Base-by-base conservation (phyloP, 2,329 filamentous ascomycete species). In the Pseudocercospora crystallina region DNA sequence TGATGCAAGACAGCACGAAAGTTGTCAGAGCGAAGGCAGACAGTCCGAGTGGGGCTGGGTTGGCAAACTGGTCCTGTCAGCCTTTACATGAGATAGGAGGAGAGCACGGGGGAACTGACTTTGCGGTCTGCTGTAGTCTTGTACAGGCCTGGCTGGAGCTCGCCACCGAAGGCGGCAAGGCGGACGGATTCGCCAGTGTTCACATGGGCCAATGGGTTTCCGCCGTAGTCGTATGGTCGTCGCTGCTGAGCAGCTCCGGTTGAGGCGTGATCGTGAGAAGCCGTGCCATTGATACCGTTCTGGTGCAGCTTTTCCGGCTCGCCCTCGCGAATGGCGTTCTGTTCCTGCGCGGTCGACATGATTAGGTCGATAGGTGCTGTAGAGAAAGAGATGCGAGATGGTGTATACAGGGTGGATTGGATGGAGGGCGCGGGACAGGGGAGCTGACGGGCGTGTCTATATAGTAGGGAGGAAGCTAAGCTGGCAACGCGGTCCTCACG, bases 21-120 rank as follows among this genome's bases (percentile, higher is more conserved):
- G 82, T 85, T 8, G 83, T 85, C 57, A 83, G 64, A n/a, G 82
- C 81, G 69, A 86, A 86, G 70, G 80, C 81, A 43, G 80, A 77
- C 40, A 84, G 74, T 49, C 81, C 81, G 15, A 84, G 73, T 8
- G 81, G 81, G 51, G 80, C 80, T 40, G 81, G 81, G 65, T 84
- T 83, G 65, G 75, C 81, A 62, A 81, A 74, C 54, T n/a, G 26
- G 11, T 29, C 39, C 20, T 26, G 20, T 26, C 20, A 26, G 20
- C 20, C 20, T 26, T 26, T 26, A 26, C 20, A 26, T 26, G 20
- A 26, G 20, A 26, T 26, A 26, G 4, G 20, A 26, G 20, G 20
- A 26, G 20, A 26, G 20, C 20, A 26, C 20, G 20, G 20, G 20
- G 20, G 20, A 26, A 26, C 20, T 26, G 4, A 26, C 37, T 34